phyloP scores from a whole-genome alignment of 2,329 filamentous ascomycete species.

The Colletotrichum eremochloae region DNA sequence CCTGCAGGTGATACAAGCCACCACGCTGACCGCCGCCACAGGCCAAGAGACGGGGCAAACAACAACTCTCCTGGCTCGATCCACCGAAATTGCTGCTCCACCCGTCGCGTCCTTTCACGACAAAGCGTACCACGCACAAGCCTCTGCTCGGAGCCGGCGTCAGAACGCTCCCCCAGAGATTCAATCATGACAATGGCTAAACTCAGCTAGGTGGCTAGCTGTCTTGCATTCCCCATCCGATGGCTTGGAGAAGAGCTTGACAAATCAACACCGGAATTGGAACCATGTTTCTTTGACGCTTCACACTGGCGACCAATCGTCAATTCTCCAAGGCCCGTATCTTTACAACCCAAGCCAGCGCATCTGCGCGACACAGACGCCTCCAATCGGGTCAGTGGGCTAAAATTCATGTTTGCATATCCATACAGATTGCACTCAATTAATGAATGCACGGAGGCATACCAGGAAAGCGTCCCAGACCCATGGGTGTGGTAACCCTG shows the following conservation, averaged over 20 bases:
- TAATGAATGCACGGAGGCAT: not conserved
- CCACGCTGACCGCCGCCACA: not conserved
- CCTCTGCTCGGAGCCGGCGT: conserved; percentile 4
- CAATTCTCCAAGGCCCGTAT: too few relatives aligned
- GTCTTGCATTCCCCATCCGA: conserved; percentile 10
- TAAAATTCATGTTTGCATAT: not conserved
- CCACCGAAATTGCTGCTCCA: conserved; percentile 24
- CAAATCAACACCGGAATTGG: not conserved
- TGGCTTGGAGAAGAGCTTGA: not conserved
- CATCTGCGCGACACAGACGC: not conserved
- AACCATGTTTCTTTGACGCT: conserved; percentile 7
- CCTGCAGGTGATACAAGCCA: conserved; percentile 4
- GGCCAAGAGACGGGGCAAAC: conserved; percentile 1
- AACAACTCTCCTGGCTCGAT: conserved; percentile 15
- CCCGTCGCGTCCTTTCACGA: conserved; percentile 10
- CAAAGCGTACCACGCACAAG: conserved; percentile 31
- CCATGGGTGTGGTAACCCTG: not conserved
- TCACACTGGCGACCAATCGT: too few relatives aligned
- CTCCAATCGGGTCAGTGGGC: not conserved
- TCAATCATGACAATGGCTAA: not conserved
- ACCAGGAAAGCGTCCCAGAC: not conserved
- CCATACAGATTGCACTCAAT: not conserved
- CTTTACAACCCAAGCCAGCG: not conserved
- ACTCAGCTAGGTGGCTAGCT: not conserved
- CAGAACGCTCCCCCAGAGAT: conserved; percentile 1